These are phyloP conservation scores for Aspergillus proliferans DNA, from an alignment of 2,329 filamentous ascomycete species.

Conservation along the genomic window DNA sequence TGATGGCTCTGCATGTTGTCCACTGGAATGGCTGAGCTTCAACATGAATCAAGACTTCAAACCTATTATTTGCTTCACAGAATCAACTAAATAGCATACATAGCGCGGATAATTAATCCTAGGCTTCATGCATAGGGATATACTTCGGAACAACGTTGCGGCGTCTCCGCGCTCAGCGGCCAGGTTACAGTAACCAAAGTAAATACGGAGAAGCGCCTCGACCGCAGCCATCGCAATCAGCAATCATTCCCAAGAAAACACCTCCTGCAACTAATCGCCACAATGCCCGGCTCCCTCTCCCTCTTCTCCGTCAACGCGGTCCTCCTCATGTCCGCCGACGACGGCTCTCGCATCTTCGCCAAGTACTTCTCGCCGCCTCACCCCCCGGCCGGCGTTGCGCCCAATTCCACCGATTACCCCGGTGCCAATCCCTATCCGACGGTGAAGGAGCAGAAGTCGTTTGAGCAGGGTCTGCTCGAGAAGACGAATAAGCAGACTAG, in stretches of 20 bases:
- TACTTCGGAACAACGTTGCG: constrained; percentile 19
- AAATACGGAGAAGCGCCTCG: not conserved
- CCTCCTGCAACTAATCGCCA: constrained; percentile 14
- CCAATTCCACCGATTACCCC: constrained; percentile 53
- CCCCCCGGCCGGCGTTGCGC: constrained; percentile 52
- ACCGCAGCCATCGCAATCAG: not conserved
- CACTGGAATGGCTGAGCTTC: too few species aligned
- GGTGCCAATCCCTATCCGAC: constrained; percentile 75
- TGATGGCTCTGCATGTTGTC: too few species aligned
- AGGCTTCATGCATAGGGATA: not conserved
- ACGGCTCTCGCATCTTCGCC: constrained; percentile 83
- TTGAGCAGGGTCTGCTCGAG: constrained; percentile 90
- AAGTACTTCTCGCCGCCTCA: constrained; percentile 83
- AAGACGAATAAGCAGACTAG: constrained; percentile 94
- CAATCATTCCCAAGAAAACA: not conserved
- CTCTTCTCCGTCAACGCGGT: constrained; percentile 72
- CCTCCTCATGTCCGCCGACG: constrained; percentile 74
- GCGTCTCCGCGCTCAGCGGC: constrained; percentile 8
- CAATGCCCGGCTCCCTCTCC: constrained; percentile 68
- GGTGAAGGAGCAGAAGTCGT: constrained; percentile 87
- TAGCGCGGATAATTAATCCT: too few species aligned
- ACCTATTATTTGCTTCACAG: too few species aligned
- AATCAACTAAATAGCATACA: too few species aligned
- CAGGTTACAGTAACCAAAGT: constrained; percentile 13
- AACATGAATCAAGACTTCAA: too few species aligned